Evolutionary conservation across 2,329 filamentous ascomycete species (phyloP), one percentile per base, ranked within the genome.

Genomic region (Cladosporium sphaerospermum): DNA sequence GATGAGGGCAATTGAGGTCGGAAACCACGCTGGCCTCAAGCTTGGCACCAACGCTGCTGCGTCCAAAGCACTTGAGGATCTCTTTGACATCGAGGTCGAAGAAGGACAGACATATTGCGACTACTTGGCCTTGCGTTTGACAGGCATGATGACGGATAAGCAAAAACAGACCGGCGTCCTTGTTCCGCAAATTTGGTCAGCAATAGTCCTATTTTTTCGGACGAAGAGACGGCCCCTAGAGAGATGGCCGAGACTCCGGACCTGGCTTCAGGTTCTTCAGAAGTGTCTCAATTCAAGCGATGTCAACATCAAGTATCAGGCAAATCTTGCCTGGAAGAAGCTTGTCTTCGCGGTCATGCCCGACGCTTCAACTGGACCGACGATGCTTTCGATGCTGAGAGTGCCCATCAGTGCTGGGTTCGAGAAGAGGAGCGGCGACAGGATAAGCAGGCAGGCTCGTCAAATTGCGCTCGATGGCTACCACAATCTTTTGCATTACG

Each of bases 161-260:
- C 79, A 83, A 10, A 78, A 81, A 18, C 81, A 80, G 9, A 31
- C 40, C 11, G 44, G 45, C n/a, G 69, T 77, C 0, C 76, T 82
- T 37, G 90, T 95, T 0, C 91, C 93, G 5, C 87, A 90, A 59
- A 88, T 97, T 18, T 97, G 92, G 92, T 86, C 87, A 54, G 81
- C 89, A 34, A 75, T 95, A 2, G 82, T 92, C 6, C 77, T 96
- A 2, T 82, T 96, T 52, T 75, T 96, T 45, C 83, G 86, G 50
- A 75, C 70, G 56, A 71, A 82, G 71, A 69, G 83, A 67, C 59
- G 76, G 75, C 64, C 82, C 74, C 59, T 84, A 66, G 72, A 80
- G 23, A 69, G 73, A 36, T 97, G 92, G 88, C 77, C 84, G 32
- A 59, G 63, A 28, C 81, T 86, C 63, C 83, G 89, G 57, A 79